Evolutionary conservation across 2,329 filamentous ascomycete species (phyloP).

Genomic region (Nigrospora osmanthi): DNA sequence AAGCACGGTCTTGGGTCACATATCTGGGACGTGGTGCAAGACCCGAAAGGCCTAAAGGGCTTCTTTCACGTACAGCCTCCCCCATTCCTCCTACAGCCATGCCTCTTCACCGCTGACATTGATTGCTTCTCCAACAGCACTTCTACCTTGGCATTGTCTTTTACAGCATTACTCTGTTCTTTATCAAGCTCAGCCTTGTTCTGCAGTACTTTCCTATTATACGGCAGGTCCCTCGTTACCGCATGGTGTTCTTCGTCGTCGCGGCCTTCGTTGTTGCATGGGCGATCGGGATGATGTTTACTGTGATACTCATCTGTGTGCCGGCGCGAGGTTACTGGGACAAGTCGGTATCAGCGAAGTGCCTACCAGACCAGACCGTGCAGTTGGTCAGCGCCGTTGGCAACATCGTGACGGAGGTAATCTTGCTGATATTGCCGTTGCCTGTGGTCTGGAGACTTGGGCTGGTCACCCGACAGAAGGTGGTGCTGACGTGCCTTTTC

Average conservation of each 20-base stretch:
- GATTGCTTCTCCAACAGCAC: conserved; percentile 2
- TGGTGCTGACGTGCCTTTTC: conserved; percentile 12
- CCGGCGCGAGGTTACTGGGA: conserved; percentile 10
- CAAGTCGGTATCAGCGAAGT: not conserved
- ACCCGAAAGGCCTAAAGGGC: not conserved
- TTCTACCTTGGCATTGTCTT: conserved; percentile 10
- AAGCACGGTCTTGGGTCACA: conserved; percentile 1
- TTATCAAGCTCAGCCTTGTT: conserved; percentile 14
- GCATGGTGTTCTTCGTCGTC: conserved; percentile 6
- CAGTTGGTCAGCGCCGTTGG: conserved; percentile 12
- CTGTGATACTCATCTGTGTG: conserved; percentile 10
- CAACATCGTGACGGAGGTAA: conserved; percentile 13
- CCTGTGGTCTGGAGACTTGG: conserved; percentile 13
- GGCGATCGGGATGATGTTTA: conserved; percentile 10
- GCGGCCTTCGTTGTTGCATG: conserved; percentile 10
- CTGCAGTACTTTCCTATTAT: conserved; percentile 15
- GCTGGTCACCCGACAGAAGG: conserved; percentile 10
- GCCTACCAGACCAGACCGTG: conserved; percentile 6
- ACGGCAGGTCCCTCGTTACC: conserved; percentile 10
- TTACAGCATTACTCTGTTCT: conserved; percentile 10
- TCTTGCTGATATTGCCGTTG: conserved; percentile 12
- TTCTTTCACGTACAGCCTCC: not conserved
- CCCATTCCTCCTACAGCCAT: not conserved
- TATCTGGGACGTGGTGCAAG: not conserved
- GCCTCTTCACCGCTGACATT: not conserved